Evolutionary conservation across 1,284 basidiomycete species (phyloP), one percentile per base, ranked within the genome.

Genomic region (Sanghuangporus weigelae): DNA sequence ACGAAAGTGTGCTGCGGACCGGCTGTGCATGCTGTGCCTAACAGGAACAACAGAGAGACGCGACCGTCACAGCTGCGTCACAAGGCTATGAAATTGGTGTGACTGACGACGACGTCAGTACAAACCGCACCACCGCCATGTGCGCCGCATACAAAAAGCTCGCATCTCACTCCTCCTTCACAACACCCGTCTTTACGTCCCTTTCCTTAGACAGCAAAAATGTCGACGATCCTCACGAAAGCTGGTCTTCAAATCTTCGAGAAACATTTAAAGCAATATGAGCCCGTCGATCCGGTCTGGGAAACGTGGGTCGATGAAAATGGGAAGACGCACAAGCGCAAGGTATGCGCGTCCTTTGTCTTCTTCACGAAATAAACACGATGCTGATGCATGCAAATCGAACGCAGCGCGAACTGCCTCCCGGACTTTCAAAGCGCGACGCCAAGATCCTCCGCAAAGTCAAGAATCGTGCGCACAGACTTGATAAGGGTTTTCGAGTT

Each of bases 401-500:
- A 56, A 54, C 16, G 16, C 55, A 94, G 92, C 83, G 92, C 59
- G 81, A 81, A 6, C 73, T 87, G 0, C 93, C 93, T 0, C 85
- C 87, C 7, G 95, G 94, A 0, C 82, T 97, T 3, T 91, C 92
- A 0, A 75, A 81, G 38, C 82, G 88, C 38, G 94, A 97, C 66
- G 83, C 83, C n/a, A 86, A 85, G 68, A 87, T 94, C 58, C 79
- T 95, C 59, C 83, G 82, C 68, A 84, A 87, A 19, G 85, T 96
- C 51, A 85, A 92, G 72, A 78, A 81, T 59, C 81, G 95, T 7
- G 95, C 96, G 0, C 94, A 95, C 72, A 86, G 90, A 72, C 89
- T 98, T 62, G 96, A 98, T 80, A 96, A 95, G 75, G 90, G 93
- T 7, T 92, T 98, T 78, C 80, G 74, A 55, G 61, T 98, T 10